Base-by-base conservation (phyloP, 768 basidiomycete species). In the Suillus sp. region DNA sequence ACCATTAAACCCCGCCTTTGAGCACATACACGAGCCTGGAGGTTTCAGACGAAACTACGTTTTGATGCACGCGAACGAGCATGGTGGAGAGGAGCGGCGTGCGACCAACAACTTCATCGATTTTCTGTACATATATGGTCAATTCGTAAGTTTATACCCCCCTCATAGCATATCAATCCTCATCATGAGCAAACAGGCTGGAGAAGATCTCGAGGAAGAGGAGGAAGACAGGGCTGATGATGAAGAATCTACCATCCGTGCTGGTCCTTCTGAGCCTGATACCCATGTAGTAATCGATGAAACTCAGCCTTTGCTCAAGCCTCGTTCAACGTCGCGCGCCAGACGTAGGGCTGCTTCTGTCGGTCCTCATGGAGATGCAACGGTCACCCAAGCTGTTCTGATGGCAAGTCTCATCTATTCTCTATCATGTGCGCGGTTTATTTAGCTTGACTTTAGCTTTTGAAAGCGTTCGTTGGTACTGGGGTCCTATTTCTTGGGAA, bases 401-500 rank as follows among this genome's bases (percentile, higher is more conserved):
- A 98, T 98, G 95, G 94, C 92, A 69, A 45, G 85, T 73, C 22
- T 47, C 34, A 3, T 25, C 30, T 20, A 20, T 40, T 57, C 38
- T 40, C 22, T 8, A 10, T 66, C 16, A 53, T 30, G 8, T 30
- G 20, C 4, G 37, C 64, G 54, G 63, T 54, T 55, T 58, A 63
- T 32, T 3, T 13, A 20, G 32, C 59, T 37, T 38, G n/a, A 35
- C 20, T 45, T 64, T 43, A 96, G 93, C 77, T 99, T 61, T 78
- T 97, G 63, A 98, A 98, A 77, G 87, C 91, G 1, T 99, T 99
- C 69, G 88, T 99, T 54, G 96, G 96, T 25, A 98, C 96, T 16
- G 96, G 96, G 18, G 91, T 99, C 11, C 75, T 99, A 40, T 99
- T 99, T 79, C 84, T 99, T 32, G 97, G 95, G 59, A 96, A 93